These are phyloP conservation scores for Torulaspora franciscae DNA, from an alignment of 805 yeast species.

Conservation along the genomic window DNA sequence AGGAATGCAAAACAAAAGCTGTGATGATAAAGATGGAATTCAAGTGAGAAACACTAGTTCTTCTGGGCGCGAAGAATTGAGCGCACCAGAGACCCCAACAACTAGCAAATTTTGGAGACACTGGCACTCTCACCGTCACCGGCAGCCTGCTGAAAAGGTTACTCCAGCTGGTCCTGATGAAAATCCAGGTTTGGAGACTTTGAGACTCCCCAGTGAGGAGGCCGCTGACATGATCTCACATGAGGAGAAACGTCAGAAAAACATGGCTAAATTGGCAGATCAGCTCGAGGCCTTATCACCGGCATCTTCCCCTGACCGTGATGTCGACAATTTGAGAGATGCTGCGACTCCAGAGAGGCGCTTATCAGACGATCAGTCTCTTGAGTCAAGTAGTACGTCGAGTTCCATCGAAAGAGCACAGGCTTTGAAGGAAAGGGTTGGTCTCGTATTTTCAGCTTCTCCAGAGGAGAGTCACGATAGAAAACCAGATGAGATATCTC, in stretches of 20 bases:
- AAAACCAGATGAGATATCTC: conserved; percentile 17
- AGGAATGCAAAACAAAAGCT: background rate
- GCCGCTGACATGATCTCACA: conserved; percentile 7
- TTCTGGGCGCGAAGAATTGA: background rate
- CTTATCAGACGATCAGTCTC: background rate
- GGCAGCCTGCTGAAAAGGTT: conserved; percentile 3
- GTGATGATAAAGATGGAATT: background rate
- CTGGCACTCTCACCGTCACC: conserved; percentile 7
- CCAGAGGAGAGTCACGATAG: conserved; percentile 3
- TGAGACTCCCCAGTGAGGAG: conserved; percentile 1
- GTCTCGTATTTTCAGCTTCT: conserved; percentile 10
- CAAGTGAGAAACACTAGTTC: background rate
- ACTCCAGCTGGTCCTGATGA: background rate
- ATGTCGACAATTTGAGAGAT: background rate
- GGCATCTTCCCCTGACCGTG: background rate
- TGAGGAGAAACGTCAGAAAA: conserved; percentile 16
- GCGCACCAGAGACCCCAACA: conserved; percentile 2
- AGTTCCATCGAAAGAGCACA: conserved; percentile 19
- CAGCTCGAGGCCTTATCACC: conserved; percentile 12
- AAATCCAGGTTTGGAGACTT: background rate
- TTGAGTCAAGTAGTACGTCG: conserved; percentile 12
- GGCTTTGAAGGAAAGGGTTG: conserved; percentile 13
- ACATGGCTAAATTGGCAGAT: conserved; percentile 12
- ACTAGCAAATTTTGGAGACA: conserved; percentile 19
- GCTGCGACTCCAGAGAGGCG: background rate